Conservation (phyloP, 2,329 filamentous ascomycete species). For the Torrubiellomyces zombiae region DNA sequence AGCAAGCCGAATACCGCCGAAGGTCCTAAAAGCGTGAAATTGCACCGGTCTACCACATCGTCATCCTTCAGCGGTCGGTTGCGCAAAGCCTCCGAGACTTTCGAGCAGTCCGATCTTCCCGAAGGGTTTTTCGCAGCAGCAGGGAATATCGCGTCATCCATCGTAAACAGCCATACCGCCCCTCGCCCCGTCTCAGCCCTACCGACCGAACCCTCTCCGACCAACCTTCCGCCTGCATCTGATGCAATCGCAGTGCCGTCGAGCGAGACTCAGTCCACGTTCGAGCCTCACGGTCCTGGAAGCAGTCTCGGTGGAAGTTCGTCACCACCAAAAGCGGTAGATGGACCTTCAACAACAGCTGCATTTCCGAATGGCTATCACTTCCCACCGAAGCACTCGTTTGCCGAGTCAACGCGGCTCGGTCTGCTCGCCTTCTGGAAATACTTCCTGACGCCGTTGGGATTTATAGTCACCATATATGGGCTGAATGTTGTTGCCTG, state of each 20-base stretch:
- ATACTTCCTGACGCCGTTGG: slow-evolving; percentile 58
- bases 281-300: slow-evolving; percentile 1
- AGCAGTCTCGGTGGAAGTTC: slow-evolving; percentile 5
- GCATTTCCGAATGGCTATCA: slow-evolving; percentile 48
- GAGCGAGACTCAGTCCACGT: slow-evolving; percentile 1
- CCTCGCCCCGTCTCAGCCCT: slow-evolving; percentile 6
- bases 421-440: slow-evolving; percentile 47
- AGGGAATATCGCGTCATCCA: slow-evolving; percentile 25
- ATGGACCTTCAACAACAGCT: slow-evolving; percentile 16
- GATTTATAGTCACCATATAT: slow-evolving; percentile 65
- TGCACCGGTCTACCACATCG: slow-evolving; percentile 13
- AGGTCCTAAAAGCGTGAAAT: slow-evolving; percentile 2
- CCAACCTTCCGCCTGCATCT: slow-evolving; percentile 2
- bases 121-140: slow-evolving; percentile 31
- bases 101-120: slow-evolving; percentile 28
- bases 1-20: slow-evolving; percentile 1
- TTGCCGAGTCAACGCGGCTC: slow-evolving; percentile 39
- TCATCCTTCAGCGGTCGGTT: slow-evolving; percentile 16
- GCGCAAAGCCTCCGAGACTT: slow-evolving; percentile 17
- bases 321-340: slow-evolving; percentile 6
- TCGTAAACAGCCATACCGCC: slow-evolving; percentile 12
- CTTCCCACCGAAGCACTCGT: slow-evolving; percentile 44
- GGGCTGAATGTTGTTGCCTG: slow-evolving; percentile 71
- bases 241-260: neutral
- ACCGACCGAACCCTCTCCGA: no score